Evolutionary conservation across 2,329 filamentous ascomycete genomes (phyloP).

Genomic region (Colletotrichum navitas): DNA sequence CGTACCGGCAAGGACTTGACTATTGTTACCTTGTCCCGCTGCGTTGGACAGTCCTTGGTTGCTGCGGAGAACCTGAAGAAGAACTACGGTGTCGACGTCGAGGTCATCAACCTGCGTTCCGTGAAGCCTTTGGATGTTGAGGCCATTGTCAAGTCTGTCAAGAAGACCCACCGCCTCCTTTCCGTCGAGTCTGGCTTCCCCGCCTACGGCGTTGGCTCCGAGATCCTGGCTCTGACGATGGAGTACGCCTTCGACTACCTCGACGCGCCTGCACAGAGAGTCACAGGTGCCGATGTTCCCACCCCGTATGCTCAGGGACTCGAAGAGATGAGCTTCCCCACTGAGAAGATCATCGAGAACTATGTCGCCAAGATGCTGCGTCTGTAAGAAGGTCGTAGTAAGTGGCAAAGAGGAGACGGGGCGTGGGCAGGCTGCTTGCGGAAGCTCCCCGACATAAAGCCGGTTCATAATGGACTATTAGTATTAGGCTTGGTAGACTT

Average conservation of each 20-base stretch:
- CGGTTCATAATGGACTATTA: constrained; percentile 32
- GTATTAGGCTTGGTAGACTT: constrained; percentile 39
- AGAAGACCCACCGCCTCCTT: constrained; percentile 96
- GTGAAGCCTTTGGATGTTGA: constrained; percentile 97
- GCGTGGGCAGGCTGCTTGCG: constrained; percentile 21
- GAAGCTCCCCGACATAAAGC: constrained; percentile 11
- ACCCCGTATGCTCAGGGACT: constrained; percentile 94
- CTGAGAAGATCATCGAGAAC: constrained; percentile 86
- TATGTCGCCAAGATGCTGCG: constrained; percentile 91
- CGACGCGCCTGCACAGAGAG: constrained; percentile 89
- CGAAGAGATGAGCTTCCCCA: constrained; percentile 96
- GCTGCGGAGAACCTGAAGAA: constrained; percentile 94
- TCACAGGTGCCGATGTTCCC: constrained; percentile 97
- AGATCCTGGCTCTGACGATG: constrained; percentile 94
- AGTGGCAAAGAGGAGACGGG: not conserved
- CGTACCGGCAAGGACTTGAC: constrained; percentile 95
- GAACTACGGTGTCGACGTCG: constrained; percentile 94
- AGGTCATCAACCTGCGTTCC: constrained; percentile 98
- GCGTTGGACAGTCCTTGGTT: constrained; percentile 89
- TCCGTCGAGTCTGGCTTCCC: constrained; percentile 97
- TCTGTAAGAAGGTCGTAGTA: constrained; percentile 64
- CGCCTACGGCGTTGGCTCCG: constrained; percentile 90
- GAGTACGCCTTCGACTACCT: constrained; percentile 99
- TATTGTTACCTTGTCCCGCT: constrained; percentile 93
- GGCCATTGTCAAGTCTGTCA: constrained; percentile 94